Percentiles rank a stretch among this genome's conserved stretches.
phyloP scores from a whole-genome alignment of 2,329 filamentous ascomycete species.

The Dothiorella sarmentorum region DNA sequence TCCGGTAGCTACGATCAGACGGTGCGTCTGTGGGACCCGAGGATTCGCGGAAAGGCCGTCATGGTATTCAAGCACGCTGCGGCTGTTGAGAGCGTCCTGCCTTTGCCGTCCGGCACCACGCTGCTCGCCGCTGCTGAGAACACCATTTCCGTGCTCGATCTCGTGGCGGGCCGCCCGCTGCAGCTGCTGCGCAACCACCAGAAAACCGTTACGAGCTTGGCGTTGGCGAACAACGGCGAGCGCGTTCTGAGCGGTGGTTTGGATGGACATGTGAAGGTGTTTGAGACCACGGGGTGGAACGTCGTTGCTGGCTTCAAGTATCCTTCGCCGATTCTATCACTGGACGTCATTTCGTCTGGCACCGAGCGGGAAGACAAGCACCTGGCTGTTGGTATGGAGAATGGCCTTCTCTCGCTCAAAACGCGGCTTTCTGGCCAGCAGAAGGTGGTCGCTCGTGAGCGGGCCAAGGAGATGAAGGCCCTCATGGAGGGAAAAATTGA shows the following conservation, averaged over 20 bases:
- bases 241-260: conserved; percentile 83
- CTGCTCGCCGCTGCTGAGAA: conserved; percentile 82
- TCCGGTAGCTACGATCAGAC: conserved; percentile 95
- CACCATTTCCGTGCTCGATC: conserved; percentile 84
- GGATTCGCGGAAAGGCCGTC: conserved; percentile 61
- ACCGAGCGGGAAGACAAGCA: conserved; percentile 77
- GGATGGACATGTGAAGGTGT: conserved; percentile 95
- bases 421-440: conserved; percentile 83
- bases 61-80: conserved; percentile 96
- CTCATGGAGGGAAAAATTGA: conserved; percentile 75
- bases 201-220: conserved; percentile 90
- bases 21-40: conserved; percentile 88
- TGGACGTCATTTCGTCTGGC: conserved; percentile 71
- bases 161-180: conserved; percentile 84
- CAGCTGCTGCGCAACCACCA: conserved; percentile 91
- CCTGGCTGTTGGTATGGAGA: conserved; percentile 91
- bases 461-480: conserved; percentile 80
- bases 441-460: conserved; percentile 70
- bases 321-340: conserved; percentile 80
- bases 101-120: conserved; percentile 81
- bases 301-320: conserved; percentile 95
- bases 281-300: conserved; percentile 92
- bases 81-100: conserved; percentile 82
- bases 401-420: conserved; percentile 83
- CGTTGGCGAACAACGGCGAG: conserved; percentile 73